Evolutionary conservation across 805 yeast genomes (phyloP), one percentile per base, ranked within the genome.

Genomic region (Diddensiella santjacobensis): DNA sequence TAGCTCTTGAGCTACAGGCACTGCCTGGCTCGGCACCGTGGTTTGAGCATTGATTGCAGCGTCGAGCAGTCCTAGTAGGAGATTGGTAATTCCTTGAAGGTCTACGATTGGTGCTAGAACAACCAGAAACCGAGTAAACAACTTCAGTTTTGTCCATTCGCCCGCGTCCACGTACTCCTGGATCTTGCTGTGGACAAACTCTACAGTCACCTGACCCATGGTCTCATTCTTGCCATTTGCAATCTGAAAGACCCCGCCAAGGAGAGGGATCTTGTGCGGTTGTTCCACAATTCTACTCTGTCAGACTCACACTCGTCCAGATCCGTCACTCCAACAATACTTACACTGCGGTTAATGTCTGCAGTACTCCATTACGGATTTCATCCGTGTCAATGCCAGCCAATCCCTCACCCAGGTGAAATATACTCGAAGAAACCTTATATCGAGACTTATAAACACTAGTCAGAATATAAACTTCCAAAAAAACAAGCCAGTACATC

Each of bases 201-300:
- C 89, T 20, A 87, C 66, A 10, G 87, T 77, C 43, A 78, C 77
- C 55, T 80, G 78, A 44, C 95, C 91, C 38, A 87, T 81, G 33
- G 77, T 70, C 30, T 78, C 75, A 64, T 79, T 80, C 50, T 75
- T 75, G 20, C 84, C 71, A 66, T 84, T 83, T 41, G 87, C 80
- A 19, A 81, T 70, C 58, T 83, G 75, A 3, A 89, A 68, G 55
- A 88, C 71, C 5, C 82, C 79, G 22, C 88, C 77, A 49, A 91
- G 66, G n/a, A 82, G 77, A 11, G 83, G 79, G 50, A 84, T 77
- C 63, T 90, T 93, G 54, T 90, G 96, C 0, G 99, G 98, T 65
- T 91, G 96, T 65, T 93, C 98, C 23, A 78, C 67, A 8, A 84
- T 73, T 26, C 31, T 26, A 26, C 13, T 26, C 13, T n/a, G n/a